phyloP scores from a whole-genome alignment of 495 filamentous ascomycete species.

The Pyrenopolyporus hunteri region DNA sequence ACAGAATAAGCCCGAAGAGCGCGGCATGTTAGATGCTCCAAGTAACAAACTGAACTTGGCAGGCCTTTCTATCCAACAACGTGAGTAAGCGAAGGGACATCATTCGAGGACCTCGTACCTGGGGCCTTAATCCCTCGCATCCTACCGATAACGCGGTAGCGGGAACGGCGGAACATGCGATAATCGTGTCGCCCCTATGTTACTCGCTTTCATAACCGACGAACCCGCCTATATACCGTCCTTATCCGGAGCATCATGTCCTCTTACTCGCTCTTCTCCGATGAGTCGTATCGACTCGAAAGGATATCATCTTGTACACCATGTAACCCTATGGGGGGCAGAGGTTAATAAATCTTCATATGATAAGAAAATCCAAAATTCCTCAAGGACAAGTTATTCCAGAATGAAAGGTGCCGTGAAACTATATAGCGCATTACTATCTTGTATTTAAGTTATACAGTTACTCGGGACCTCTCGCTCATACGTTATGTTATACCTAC shows the following conservation, averaged over 20 bases:
- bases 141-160: constrained; percentile 11
- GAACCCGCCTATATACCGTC: not conserved
- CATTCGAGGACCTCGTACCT: constrained; percentile 25
- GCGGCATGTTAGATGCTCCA: constrained; percentile 16
- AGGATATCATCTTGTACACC: too few relatives aligned
- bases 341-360: too few relatives aligned
- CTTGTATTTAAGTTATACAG: too few relatives aligned
- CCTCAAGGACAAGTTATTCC: too few relatives aligned
- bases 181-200: not conserved
- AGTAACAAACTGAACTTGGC: constrained; percentile 2
- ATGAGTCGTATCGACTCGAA: not conserved
- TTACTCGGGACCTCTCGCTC: too few relatives aligned
- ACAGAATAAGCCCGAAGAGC: constrained; percentile 20
- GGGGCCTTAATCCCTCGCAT: not conserved
- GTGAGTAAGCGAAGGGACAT: constrained; percentile 27
- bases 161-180: constrained; percentile 24
- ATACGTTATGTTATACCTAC: too few relatives aligned
- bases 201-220: not conserved
- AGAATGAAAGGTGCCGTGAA: too few relatives aligned
- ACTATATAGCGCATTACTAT: too few relatives aligned
- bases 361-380: too few relatives aligned
- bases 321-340: too few relatives aligned
- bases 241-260: not conserved
- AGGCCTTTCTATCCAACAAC: constrained; percentile 25
- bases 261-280: constrained; percentile 4